phyloP scores from a whole-genome alignment of 768 basidiomycete genomes.

The Pholiota microspora region DNA sequence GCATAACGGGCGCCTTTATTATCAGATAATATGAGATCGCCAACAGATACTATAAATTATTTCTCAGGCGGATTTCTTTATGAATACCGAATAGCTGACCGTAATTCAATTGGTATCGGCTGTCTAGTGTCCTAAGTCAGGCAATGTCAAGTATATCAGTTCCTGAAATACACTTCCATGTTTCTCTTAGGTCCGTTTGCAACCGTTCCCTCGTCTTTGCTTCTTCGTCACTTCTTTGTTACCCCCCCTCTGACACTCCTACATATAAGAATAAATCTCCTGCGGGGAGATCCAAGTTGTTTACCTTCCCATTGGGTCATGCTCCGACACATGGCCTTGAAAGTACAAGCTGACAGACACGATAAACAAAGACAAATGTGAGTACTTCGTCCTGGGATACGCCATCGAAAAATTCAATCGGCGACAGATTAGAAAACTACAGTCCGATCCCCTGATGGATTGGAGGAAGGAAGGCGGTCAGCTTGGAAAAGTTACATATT shows the following conservation, averaged over 20 bases:
- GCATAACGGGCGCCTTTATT: background rate
- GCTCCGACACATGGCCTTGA: background rate
- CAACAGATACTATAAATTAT: background rate
- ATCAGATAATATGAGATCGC: background rate
- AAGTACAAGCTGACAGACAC: background rate
- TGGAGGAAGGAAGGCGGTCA: background rate
- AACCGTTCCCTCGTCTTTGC: background rate
- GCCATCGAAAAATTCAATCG: background rate
- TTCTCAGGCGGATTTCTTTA: background rate
- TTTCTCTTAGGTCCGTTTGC: constrained; percentile 2
- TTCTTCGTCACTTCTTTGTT: background rate
- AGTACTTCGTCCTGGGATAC: background rate
- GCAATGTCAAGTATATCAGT: constrained; percentile 4
- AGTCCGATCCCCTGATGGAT: background rate
- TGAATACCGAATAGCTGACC: constrained; percentile 5
- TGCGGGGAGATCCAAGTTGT: background rate
- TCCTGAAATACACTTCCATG: background rate
- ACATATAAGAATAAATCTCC: background rate
- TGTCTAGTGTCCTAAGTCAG: background rate
- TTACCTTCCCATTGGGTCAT: constrained; percentile 2
- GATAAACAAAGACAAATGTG: constrained; percentile 1
- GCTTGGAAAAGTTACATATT: constrained; percentile 1
- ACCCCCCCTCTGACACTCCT: constrained; percentile 4
- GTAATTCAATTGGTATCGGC: constrained; percentile 3
- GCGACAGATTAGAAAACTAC: background rate